Evolutionary conservation across 2,329 filamentous ascomycete species (phyloP).

Genomic region (Botrytis galanthina): DNA sequence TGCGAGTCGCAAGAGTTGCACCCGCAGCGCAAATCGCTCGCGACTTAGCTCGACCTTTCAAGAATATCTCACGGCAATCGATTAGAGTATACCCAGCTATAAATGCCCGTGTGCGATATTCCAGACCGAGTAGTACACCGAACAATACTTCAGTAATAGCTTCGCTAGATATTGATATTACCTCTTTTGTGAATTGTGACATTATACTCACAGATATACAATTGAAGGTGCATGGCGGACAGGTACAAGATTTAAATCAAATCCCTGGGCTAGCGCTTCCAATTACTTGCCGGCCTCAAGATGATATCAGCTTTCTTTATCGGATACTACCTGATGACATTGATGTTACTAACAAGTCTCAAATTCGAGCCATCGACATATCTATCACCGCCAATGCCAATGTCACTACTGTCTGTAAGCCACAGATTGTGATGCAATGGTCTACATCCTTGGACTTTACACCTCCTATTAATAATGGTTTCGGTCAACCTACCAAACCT

Average conservation of each 20-base stretch:
- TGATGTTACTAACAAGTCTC: constrained; percentile 44
- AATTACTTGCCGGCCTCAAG: constrained; percentile 64
- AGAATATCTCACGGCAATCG: constrained; percentile 59
- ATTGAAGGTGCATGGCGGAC: constrained; percentile 56
- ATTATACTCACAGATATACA: constrained; percentile 59
- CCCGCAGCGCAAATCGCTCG: constrained; percentile 60
- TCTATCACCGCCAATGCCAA: constrained; percentile 59
- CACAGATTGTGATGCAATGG: constrained; percentile 65
- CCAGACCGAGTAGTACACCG: constrained; percentile 58
- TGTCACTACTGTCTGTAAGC: constrained; percentile 57
- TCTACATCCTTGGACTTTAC: constrained; percentile 68
- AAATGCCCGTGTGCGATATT: constrained; percentile 71
- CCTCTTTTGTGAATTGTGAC: constrained; percentile 65
- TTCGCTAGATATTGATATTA: constrained; percentile 72
- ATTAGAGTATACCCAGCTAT: constrained; percentile 66
- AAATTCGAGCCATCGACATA: constrained; percentile 54
- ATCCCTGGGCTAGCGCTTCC: constrained; percentile 51
- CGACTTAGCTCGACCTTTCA: constrained; percentile 62
- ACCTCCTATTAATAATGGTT: constrained; percentile 61
- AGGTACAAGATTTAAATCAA: constrained; percentile 56
- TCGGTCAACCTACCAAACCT: constrained; percentile 54
- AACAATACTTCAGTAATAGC: constrained; percentile 60
- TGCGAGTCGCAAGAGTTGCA: constrained; percentile 71
- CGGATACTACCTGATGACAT: constrained; percentile 52
- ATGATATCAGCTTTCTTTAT: constrained; percentile 75